Evolutionary conservation across 2,329 filamentous ascomycete genomes (phyloP).

Genomic region (Teratosphaeriaceae sp.): DNA sequence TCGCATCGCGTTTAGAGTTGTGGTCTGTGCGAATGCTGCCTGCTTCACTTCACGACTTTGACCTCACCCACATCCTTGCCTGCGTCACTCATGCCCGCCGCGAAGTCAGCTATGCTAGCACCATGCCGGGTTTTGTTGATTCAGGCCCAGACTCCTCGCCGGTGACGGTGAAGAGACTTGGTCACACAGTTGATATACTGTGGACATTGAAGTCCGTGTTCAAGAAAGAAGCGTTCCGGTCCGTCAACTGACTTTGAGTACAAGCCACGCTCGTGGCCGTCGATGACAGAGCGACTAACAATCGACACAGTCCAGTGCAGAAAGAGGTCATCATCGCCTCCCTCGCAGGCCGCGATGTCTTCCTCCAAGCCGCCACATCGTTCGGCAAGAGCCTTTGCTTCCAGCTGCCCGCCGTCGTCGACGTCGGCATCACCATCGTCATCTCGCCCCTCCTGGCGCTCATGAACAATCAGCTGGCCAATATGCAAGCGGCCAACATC

Average conservation of each 20-base stretch:
- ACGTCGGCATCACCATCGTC: constrained; percentile 84
- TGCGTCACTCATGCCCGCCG: too few species aligned
- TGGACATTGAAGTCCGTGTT: constrained; percentile 33
- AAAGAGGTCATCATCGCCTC: constrained; percentile 81
- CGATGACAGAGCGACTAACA: too few species aligned
- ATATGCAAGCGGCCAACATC: constrained; percentile 66
- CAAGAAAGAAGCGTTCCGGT: constrained; percentile 29
- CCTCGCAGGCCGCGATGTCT: constrained; percentile 80
- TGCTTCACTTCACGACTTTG: too few species aligned
- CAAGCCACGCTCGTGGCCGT: too few species aligned
- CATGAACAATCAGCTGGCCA: constrained; percentile 92
- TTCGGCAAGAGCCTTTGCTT: constrained; percentile 95
- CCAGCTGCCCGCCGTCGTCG: constrained; percentile 81
- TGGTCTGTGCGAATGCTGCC: too few species aligned
- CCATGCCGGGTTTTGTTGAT: too few species aligned
- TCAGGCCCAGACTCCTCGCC: too few species aligned
- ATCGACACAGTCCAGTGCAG: constrained; percentile 63
- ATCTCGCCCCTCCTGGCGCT: constrained; percentile 82
- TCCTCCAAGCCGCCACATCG: constrained; percentile 81
- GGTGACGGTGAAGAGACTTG: constrained; percentile 12
- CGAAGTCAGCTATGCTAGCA: too few species aligned
- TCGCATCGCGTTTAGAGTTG: background rate
- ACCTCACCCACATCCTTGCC: too few species aligned
- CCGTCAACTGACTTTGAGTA: too few species aligned
- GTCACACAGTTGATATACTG: constrained; percentile 29